Conservation (phyloP, 176 grass and related monocot species). For the Elaeis guineensis region DNA sequence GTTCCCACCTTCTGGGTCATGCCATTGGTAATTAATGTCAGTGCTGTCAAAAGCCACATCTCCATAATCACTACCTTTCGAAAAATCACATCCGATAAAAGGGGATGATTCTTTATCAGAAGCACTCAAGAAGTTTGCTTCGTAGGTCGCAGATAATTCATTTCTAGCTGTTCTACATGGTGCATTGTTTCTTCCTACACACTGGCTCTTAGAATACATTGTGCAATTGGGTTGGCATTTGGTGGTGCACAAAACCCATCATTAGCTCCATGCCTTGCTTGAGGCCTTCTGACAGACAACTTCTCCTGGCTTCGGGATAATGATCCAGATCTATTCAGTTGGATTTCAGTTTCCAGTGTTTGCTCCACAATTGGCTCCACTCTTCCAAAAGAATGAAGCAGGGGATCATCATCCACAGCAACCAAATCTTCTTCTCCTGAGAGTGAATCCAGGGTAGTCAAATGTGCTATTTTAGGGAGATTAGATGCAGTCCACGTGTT, state of each 20-base stretch:
- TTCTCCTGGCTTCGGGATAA: conserved; percentile 39
- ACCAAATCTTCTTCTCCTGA: conserved; percentile 13
- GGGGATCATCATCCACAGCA: conserved; percentile 31
- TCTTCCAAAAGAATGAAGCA: conserved; percentile 47
- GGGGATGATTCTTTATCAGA: conserved; percentile 32
- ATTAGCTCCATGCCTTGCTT: conserved; percentile 35
- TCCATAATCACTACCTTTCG: conserved; percentile 35
- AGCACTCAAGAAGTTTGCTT: conserved; percentile 30
- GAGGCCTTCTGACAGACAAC: conserved; percentile 59
- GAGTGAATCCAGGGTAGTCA: background rate
- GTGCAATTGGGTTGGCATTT: background rate
- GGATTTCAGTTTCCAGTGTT: conserved; percentile 30
- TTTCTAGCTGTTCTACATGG: conserved; percentile 21
- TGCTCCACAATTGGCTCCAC: conserved; percentile 35
- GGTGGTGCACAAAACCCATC: conserved; percentile 12
- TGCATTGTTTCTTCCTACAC: conserved; percentile 5
- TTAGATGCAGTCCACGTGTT: background rate
- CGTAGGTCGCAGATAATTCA: conserved; percentile 25
- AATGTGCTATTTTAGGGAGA: background rate
- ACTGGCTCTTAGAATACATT: too few species aligned
- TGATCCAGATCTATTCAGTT: conserved; percentile 18
- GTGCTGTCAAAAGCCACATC: conserved; percentile 19
- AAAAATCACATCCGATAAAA: conserved; percentile 41
- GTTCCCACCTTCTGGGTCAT: conserved; percentile 34
- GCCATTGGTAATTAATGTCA: conserved; percentile 22